Base-by-base conservation (phyloP, 2,329 filamentous ascomycete genomes). In the Chaetomium sp. region DNA sequence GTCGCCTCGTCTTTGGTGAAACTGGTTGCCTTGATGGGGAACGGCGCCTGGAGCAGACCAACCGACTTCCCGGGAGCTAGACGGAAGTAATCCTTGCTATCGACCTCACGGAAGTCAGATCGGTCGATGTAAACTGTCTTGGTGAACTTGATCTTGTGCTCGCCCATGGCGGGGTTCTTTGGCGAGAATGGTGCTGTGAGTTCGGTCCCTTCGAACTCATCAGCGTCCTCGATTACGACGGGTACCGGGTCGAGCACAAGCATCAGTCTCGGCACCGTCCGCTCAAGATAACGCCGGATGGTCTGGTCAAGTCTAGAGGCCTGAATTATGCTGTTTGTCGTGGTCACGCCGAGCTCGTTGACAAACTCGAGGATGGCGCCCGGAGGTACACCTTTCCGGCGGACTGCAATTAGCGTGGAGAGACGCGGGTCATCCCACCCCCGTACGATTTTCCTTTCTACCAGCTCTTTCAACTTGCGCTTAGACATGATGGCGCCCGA, bases 341-440 rank as follows among this genome's bases (percentile, higher is more conserved):
- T 96, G 0, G 93, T 96, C 47, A 97, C 93, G 35, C 93, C 94
- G 23, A 97, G 87, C 77, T 97, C 93, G 70, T 92, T 92, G 65
- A 97, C 88, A 72, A 97, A 98, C 62, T 91, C 89, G 64, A 97
- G 85, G 66, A 97, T 90, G 1, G 93, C 93, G 27, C 91, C 91
- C 0, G 94, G 92, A 0, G 94, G 94, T 0, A 97, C 86, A 74
- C 94, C 94, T 65, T 93, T 87, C 59, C 94, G 86, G 61, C 91
- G 89, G 57, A 97, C 85, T 1, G 87, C 92, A 66, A 94, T 92
- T 21, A 97, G 81, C 1, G 93, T 97, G 79, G 92, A 97, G 5
- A 98, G 82, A 38, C 94, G 86, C 12, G 94, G 94, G 72, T 97
- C 94, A 71, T 97, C 91, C 92, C 93, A 97, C 62, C 87, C 91